phyloP scores from a whole-genome alignment of 2,329 filamentous ascomycete species.

The Metarhizium guizhouense region DNA sequence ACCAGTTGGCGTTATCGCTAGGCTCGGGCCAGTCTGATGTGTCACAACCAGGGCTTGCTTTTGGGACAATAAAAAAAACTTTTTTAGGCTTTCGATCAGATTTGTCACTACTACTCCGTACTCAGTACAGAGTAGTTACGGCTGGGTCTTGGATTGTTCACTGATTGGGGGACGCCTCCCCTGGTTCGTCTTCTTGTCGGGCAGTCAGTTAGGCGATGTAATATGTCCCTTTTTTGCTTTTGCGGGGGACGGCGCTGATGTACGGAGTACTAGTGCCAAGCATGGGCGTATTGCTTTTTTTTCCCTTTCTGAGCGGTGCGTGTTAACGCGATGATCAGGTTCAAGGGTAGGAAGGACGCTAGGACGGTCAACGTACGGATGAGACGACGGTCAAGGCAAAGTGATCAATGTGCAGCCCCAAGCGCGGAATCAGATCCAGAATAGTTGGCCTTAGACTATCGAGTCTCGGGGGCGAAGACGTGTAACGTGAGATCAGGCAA shows the following conservation, averaged over 20 bases:
- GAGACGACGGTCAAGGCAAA: not conserved
- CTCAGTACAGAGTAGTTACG: not conserved
- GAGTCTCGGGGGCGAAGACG: not conserved
- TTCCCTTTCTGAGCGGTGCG: not conserved
- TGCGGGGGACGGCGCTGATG: not conserved
- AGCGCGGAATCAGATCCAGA: not conserved
- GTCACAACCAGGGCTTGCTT: conserved; percentile 3
- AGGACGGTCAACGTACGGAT: not conserved
- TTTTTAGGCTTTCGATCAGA: not conserved
- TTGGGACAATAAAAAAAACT: not conserved
- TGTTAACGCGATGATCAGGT: not conserved
- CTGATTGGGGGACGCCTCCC: not conserved
- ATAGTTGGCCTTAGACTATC: not conserved
- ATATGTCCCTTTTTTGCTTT: not conserved
- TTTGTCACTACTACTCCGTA: not conserved
- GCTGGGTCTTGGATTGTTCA: not conserved
- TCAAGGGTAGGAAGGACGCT: not conserved
- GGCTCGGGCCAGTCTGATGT: conserved; percentile 4
- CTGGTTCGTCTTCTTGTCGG: not conserved
- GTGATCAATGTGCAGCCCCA: not conserved
- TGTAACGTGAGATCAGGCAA: not conserved
- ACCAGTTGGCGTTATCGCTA: not conserved
- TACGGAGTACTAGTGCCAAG: not conserved
- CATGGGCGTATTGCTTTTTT: not conserved
- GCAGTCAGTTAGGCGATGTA: not conserved